Percentiles rank a stretch among this genome's conserved stretches.
phyloP scores from a whole-genome alignment of 306 rosid genomes.

The Rosa rugosa region DNA sequence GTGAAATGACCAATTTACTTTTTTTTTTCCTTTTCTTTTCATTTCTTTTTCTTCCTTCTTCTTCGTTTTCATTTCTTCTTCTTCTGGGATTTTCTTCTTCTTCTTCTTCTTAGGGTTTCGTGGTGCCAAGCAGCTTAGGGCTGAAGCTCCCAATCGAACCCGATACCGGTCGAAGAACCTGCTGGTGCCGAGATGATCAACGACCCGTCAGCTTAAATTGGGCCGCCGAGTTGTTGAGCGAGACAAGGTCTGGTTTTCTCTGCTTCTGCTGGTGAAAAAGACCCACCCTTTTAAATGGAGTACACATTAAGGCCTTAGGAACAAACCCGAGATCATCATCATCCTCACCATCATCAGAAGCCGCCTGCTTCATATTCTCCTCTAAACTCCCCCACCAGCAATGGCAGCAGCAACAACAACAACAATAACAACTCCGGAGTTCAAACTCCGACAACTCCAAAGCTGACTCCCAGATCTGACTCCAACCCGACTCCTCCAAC shows the following conservation, averaged over 20 bases:
- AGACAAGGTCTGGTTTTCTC: not conserved
- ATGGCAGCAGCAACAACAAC: slow-evolving; percentile 36
- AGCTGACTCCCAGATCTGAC: slow-evolving; percentile 88
- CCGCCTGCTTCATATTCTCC: slow-evolving; percentile 42
- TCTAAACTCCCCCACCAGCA: slow-evolving; percentile 64
- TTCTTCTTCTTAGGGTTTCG: too few relatives aligned
- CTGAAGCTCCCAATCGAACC: too few relatives aligned
- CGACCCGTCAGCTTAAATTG: too few relatives aligned
- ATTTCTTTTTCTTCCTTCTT: too few relatives aligned
- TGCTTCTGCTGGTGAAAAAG: not conserved
- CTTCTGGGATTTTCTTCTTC: too few relatives aligned
- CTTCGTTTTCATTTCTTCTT: too few relatives aligned
- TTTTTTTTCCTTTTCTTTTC: too few relatives aligned
- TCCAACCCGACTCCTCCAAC: slow-evolving; percentile 69
- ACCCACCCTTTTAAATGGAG: slow-evolving; percentile 55
- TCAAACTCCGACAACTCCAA: slow-evolving; percentile 62
- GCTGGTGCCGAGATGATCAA: too few relatives aligned
- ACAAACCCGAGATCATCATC: not conserved
- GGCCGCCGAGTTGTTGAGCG: too few relatives aligned
- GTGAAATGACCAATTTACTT: too few relatives aligned
- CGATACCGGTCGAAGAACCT: too few relatives aligned
- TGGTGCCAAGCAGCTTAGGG: too few relatives aligned
- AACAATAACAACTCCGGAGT: slow-evolving; percentile 36
- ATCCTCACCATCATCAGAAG: slow-evolving; percentile 22
- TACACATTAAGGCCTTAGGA: slow-evolving; percentile 57